phyloP scores from a whole-genome alignment of 129 eudicot species.

The Solidago caesia region DNA sequence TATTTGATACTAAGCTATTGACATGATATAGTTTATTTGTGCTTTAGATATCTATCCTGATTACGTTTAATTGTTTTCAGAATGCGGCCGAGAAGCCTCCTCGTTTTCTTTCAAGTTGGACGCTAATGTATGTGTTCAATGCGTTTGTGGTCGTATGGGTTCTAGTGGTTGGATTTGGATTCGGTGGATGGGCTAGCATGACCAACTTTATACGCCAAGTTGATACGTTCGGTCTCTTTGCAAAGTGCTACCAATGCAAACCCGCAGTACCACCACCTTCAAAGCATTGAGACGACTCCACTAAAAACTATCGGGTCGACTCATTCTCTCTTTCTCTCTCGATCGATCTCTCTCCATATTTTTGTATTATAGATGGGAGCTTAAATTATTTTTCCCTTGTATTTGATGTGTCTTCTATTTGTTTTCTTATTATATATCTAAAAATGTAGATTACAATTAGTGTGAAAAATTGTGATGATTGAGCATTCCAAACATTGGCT shows the following conservation, averaged over 20 bases:
- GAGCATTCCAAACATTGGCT: slow-evolving; percentile 39
- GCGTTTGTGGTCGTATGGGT: slow-evolving; percentile 71
- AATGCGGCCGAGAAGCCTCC: slow-evolving; percentile 94
- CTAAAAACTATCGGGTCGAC: slow-evolving; percentile 33
- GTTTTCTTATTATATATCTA: slow-evolving; percentile 15
- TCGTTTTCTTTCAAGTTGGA: slow-evolving; percentile 69
- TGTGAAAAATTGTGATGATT: slow-evolving; percentile 62
- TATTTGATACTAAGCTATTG: slow-evolving; percentile 18
- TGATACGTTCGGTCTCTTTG: slow-evolving; percentile 89
- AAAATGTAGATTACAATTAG: slow-evolving; percentile 43
- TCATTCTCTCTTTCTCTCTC: background rate
- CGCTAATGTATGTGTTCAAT: slow-evolving; percentile 68
- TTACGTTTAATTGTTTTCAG: slow-evolving; percentile 33
- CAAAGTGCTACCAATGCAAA: slow-evolving; percentile 92
- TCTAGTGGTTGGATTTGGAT: slow-evolving; percentile 77
- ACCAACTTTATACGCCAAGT: slow-evolving; percentile 83
- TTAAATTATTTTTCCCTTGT: slow-evolving; percentile 49
- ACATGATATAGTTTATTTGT: slow-evolving; percentile 32
- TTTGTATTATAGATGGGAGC: slow-evolving; percentile 68
- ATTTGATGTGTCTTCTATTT: slow-evolving; percentile 42
- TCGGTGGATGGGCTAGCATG: slow-evolving; percentile 95
- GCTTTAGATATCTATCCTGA: background rate
- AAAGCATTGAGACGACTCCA: slow-evolving; percentile 30
- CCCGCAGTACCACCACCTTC: slow-evolving; percentile 41
- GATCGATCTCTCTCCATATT: slow-evolving; percentile 27